Conservation (phyloP, 73 alveolate species). For the Paramecium tetraurelia region DNA sequence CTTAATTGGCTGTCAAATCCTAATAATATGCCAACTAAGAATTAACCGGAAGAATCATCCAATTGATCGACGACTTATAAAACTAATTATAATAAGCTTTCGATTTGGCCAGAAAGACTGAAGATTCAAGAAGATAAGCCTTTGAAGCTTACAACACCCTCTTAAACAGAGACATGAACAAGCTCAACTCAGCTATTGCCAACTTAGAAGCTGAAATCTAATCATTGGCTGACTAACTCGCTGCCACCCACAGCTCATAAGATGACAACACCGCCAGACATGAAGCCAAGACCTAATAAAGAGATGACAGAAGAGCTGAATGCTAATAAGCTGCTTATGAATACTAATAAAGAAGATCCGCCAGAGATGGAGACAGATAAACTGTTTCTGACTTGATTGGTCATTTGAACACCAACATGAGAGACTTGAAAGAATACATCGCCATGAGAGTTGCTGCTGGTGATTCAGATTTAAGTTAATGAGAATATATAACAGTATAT, state of each 20-base stretch:
- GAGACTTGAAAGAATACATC: constrained; percentile 49
- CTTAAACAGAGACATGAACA: constrained; percentile 47
- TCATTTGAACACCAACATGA: constrained; percentile 22
- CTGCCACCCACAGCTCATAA: constrained; percentile 31
- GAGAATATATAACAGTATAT: not conserved
- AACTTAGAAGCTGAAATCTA: constrained; percentile 63
- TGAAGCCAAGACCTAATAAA: constrained; percentile 54
- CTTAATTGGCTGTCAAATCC: constrained; percentile 36
- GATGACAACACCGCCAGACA: constrained; percentile 39
- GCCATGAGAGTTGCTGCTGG: constrained; percentile 57
- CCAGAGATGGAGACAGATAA: constrained; percentile 58
- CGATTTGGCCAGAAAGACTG: constrained; percentile 58
- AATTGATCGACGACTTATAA: constrained; percentile 54
- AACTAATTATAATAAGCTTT: constrained; percentile 50
- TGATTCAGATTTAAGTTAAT: not conserved
- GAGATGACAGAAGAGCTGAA: constrained; percentile 67
- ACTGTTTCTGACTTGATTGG: constrained; percentile 50
- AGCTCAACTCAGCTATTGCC: constrained; percentile 54
- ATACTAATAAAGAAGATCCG: constrained; percentile 54
- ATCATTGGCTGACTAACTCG: constrained; percentile 39
- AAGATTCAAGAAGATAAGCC: constrained; percentile 21
- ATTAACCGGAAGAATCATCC: constrained; percentile 44
- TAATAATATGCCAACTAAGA: constrained; percentile 48
- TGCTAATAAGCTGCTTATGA: constrained; percentile 63
- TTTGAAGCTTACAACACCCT: not conserved